phyloP scores from a whole-genome alignment of 192 early-diverging fungal genomes.

The Entophlyctis helioformis region DNA sequence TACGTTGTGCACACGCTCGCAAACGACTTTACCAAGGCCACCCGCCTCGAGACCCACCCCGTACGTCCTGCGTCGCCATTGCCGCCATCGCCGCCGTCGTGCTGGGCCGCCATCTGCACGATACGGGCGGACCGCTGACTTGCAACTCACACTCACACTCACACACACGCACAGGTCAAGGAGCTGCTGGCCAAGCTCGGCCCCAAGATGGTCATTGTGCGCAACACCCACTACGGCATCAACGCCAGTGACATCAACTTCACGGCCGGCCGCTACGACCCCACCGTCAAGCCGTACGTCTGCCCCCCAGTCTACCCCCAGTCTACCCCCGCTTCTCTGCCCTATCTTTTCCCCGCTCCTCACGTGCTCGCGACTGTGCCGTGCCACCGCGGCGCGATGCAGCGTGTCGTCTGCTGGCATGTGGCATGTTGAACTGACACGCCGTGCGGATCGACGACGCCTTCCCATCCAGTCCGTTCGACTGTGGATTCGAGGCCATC shows the following conservation, averaged over 20 bases:
- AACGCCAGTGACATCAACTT: conserved; percentile 48
- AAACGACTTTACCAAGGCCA: conserved; percentile 26
- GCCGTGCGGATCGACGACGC: too few relatives aligned
- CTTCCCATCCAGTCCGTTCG: conserved; percentile 31
- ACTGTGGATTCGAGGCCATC: conserved; percentile 44
- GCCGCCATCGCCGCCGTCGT: neutral
- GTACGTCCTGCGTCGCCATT: neutral
- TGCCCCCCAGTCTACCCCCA: too few relatives aligned
- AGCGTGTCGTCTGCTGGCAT: too few relatives aligned
- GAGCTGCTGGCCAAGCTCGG: conserved; percentile 3
- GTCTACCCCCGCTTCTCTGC: neutral
- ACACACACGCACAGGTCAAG: conserved; percentile 1
- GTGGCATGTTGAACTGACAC: too few relatives aligned
- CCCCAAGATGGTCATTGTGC: conserved; percentile 23
- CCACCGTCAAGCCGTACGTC: conserved; percentile 34
- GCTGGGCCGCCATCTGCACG: neutral
- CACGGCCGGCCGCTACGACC: conserved; percentile 40
- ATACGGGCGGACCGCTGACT: neutral
- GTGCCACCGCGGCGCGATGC: too few relatives aligned
- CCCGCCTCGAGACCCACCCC: conserved; percentile 12
- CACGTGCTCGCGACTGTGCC: too few relatives aligned
- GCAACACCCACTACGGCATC: conserved; percentile 33
- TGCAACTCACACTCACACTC: neutral
- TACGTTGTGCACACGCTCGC: conserved; percentile 19
- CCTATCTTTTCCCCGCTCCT: neutral